A percentile compares a stretch with the other conserved stretches of the same genome.
Evolutionary conservation across 1,284 basidiomycete genomes (phyloP).

Genomic region (Leccinum fallax): DNA sequence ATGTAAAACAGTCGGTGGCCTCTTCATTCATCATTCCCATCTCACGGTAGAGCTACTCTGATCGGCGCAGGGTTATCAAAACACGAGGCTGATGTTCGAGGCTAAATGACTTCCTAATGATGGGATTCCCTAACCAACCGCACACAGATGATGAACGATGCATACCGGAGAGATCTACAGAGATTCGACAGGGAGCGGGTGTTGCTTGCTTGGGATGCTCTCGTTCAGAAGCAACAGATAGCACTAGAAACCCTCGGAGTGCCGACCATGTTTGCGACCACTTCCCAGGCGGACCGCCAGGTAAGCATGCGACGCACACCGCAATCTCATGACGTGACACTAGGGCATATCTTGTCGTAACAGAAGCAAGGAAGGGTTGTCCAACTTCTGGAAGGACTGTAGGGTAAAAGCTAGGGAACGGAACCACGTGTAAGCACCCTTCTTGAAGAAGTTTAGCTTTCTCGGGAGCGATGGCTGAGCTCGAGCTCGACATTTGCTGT

Average conservation of each 20-base stretch:
- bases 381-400: constrained; percentile 40
- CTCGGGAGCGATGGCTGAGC: neutral
- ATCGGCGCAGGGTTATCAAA: constrained; percentile 64
- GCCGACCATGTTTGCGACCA: constrained; percentile 69
- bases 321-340: constrained; percentile 2
- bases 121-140: constrained; percentile 12
- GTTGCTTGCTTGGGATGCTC: constrained; percentile 70
- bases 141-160: constrained; percentile 58
- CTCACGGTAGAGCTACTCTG: constrained; percentile 48
- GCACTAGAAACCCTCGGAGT: constrained; percentile 59
- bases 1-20: constrained; percentile 4
- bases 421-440: constrained; percentile 6
- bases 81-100: constrained; percentile 67
- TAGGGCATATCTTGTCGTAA: constrained; percentile 9
- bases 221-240: constrained; percentile 69
- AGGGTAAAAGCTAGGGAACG: constrained; percentile 9
- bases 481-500: neutral
- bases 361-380: constrained; percentile 48
- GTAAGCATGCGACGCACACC: constrained; percentile 41
- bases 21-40: constrained; percentile 9
- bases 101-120: constrained; percentile 10
- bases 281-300: constrained; percentile 51
- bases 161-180: constrained; percentile 61
- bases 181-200: constrained; percentile 68
- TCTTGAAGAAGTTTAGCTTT: neutral